Evolutionary conservation across 768 basidiomycete genomes (phyloP), one percentile per base, ranked within the genome.

Genomic region (Pluteus cervinus): DNA sequence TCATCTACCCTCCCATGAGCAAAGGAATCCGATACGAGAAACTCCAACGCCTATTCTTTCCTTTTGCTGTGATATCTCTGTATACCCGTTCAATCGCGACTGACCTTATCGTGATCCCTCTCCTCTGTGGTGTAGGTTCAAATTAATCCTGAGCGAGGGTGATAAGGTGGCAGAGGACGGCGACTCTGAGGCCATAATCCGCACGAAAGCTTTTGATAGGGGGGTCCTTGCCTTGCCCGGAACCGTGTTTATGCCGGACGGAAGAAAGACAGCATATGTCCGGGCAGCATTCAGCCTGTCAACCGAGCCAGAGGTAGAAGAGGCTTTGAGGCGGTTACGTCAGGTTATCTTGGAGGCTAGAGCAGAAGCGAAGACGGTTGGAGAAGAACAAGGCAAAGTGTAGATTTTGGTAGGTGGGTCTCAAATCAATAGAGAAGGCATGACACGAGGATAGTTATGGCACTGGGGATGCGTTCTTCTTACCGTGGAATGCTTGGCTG

Each of bases 191-290:
- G 62, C 66, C 10, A 48, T 93, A 34, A 87, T 94, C 49, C 68
- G 72, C 39, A 81, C 74, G 5, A 79, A 77, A 37, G 90, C 90
- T 7, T 72, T 86, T 39, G 76, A 80, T 46, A 73, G 75, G 16
- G 91, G 90, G 14, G 86, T 96, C 6, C 75, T 96, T n/a, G 90
- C 86, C 12, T 71, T 96, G 8, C 92, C 92, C 1, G 92, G 92
- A 11, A 79, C 73, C 2, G 79, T 79, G 14, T 93, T 92, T 64
- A 66, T 83, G 39, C 88, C 91, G 11, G 77, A 72, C 42, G 80
- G 77, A 9, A 61, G 72, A 26, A 76, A 70, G 53, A 81, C 82
- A 5, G 66, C 78, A 16, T 87, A 83, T 53, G 85, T 93, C 20
- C 73, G 92, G 29, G 86, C 87, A 12, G 69, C 86, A 25, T 96